Evolutionary conservation across 2,329 filamentous ascomycete genomes (phyloP), one percentile per base, ranked within the genome.

Genomic region (Ophiobolus disseminans): DNA sequence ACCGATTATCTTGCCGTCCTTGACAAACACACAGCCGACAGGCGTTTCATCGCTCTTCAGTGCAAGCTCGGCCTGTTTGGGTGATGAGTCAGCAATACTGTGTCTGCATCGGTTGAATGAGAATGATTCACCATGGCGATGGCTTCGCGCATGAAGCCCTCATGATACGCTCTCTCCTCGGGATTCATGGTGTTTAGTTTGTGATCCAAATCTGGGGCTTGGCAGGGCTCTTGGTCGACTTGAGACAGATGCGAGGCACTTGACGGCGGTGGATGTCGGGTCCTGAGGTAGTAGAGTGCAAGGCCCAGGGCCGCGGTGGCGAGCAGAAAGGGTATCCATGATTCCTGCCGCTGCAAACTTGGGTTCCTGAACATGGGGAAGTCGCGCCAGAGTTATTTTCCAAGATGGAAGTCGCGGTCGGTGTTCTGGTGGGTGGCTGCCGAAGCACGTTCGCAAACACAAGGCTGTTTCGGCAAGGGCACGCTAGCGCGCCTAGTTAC

Each of bases 21-120:
- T 83, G 17, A 97, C 92, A 43, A 99, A 86, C 23, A 99, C 91
- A 73, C 94, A 99, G 39, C 94, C 95, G 16, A 99, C 94, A 1
- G 94, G 94, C 1, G 95, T 97, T 77, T 99, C 94, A 62, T 96
- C 92, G 53, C 85, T 60, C 79, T 78, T 39, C 30, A 99, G 84
- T 17, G 95, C 94, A 58, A 91, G 83, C 65, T 93, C 87, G 49
- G 91, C 94, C 90, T 96, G 46, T 30, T 20, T 25, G 41, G 21
- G 21, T 42, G 55, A 57, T 55, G 49, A 59, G 65, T 67, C 49
- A 67, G 63, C 49, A 39, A 37, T 11, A 13, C 35, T 32, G n/a
- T 19, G n/a, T 11, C 1, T n/a, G 20, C 22, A 31, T 19, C 23
- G 23, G 19, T n/a, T 21, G n/a, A 34, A 23, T 40, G 45, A 45